Base-by-base conservation (phyloP, 306 rosid species). In the Luffa acutangula region DNA sequence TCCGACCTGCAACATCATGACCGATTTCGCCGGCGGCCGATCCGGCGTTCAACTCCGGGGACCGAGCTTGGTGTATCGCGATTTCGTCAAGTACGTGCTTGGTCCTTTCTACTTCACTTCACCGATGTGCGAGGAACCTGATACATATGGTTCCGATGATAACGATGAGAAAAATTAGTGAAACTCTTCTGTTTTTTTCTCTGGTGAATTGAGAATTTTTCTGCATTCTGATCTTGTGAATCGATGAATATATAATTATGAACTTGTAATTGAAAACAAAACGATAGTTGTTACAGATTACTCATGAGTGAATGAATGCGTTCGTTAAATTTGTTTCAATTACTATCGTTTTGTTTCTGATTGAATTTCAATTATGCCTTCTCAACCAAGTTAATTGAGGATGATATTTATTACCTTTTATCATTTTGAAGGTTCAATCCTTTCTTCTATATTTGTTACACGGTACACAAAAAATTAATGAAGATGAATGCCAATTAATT, bases 101-200 rank as follows among this genome's bases (percentile, higher is more conserved):
- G 80, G 54, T 3, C 89, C 96, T 9, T 89, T 94, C 80, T 94
- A 87, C 80, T 94, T 86, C 64, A 92, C 97, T 31, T 85, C 85
- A 43, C 97, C 91, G 0, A 79, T 85, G 91, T 90, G 98, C 77
- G 96, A 90, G 31, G 86, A 86, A 60, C 96, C 97, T 9, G 83
- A 82, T 21, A 76, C 75, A 33, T 60, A 25, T 12, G 33, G 31
- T 3, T 79, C 80, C 13, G 25, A 34, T 21, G 43, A 70, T n/a
- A 20, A 51, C 17, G 5, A 60, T 1, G 83, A 76, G 36, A n/a
- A 8, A 58, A 18, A 62, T 53, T 71, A 51, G 3, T 70, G 46
- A 77, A 56, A 36, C 2, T 17, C 7, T 3, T 48, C 41, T 5
- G 1, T 75, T 39, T 9, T 9, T 56, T 18, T 11, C 3, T 33